Base-by-base conservation (phyloP, 495 filamentous ascomycete genomes). In the Penicillium riverlandense region DNA sequence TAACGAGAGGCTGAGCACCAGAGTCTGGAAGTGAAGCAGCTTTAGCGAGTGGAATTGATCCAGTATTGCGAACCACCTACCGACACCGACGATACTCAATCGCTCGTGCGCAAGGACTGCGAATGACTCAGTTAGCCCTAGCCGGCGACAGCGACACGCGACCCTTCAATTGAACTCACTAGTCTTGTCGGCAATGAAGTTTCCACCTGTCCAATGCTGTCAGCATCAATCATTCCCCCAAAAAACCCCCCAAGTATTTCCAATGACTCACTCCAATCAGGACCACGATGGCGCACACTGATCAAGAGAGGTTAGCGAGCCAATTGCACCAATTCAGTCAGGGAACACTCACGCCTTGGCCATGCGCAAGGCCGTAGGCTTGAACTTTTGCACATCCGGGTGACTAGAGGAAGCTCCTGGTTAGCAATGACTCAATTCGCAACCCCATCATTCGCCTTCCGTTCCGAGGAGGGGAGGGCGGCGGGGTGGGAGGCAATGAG, bases 91-190 rank as follows among this genome's bases (percentile, higher is more conserved):
- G 65, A 98, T 96, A 63, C 86, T 89, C 70, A 98, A 72, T 69
- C 92, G 85, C 67, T 98, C 92, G 76, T 98, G 92, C 46, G 88
- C 89, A 52, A 98, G 83, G 69, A 98, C 90, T 96, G 63, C 35
- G 50, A 39, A 32, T 67, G 49, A 61, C 53, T 63, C 47, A 70
- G 59, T 54, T 45, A 57, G 44, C 2, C 39, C 28, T 37, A 13
- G 41, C 47, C n/a, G 13, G 44, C 32, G 13, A 43, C 40, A 31
- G 10, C 16, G 15, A 15, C 43, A 29, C 15, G 22, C 37, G 22
- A 40, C n/a, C 8, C n/a, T 27, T 29, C 8, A 5, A 22, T 29
- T 14, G n/a, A 29, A 66, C 75, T 78, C 65, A 95, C 90, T 94
- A 53, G 92, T 96, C 64, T 86, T 84, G 60, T 95, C 86, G 50